Conservation (phyloP, 1,139 yeast genomes). For the Blastobotrys illinoisensis region DNA sequence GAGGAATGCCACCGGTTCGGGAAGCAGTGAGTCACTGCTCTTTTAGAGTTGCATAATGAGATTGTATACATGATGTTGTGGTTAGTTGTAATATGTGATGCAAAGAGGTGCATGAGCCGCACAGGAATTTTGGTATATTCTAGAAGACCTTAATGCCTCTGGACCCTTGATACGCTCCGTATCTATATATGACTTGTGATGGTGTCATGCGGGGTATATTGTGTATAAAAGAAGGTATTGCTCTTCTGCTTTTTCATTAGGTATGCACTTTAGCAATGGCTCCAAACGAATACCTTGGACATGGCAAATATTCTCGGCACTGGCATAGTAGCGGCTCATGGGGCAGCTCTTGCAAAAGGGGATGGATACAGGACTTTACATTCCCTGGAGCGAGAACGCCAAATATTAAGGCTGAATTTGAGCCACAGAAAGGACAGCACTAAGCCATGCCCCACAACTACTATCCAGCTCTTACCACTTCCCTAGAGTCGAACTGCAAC, state of each 20-base stretch:
- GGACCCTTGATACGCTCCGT: too few species aligned
- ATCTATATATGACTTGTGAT: not conserved
- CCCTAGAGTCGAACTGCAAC: too few species aligned
- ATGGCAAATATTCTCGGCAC: not conserved
- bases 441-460: too few species aligned
- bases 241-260: not conserved
- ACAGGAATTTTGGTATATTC: not conserved
- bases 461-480: too few species aligned
- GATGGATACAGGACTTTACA: not conserved
- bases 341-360: not conserved
- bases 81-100: not conserved
- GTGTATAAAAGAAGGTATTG: not conserved
- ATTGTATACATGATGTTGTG: not conserved
- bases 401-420: not conserved
- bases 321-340: not conserved
- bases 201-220: not conserved
- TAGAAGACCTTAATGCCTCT: not conserved
- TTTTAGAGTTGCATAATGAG: not conserved
- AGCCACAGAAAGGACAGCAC: not conserved
- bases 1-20: slow-evolving; percentile 86
- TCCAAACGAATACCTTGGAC: not conserved
- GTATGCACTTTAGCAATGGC: not conserved
- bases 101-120: not conserved
- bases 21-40: not conserved
- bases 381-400: not conserved